Percentiles rank a stretch among this genome's conserved stretches.
Evolutionary conservation across 495 filamentous ascomycete genomes (phyloP).

Genomic region (Halenospora varia): DNA sequence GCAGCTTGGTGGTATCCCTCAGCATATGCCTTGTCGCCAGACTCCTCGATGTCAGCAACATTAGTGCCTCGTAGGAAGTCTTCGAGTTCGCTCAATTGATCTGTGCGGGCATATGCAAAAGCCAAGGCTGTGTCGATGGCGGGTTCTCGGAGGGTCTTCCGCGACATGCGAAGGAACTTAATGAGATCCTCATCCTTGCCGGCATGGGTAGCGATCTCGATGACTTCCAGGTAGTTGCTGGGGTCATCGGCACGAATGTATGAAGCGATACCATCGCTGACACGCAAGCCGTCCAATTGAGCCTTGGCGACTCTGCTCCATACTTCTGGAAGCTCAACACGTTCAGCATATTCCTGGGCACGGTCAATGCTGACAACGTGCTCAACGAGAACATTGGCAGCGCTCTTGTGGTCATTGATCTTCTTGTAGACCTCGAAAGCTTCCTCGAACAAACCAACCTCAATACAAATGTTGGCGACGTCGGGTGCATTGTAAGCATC

Average conservation of each 20-base stretch:
- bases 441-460: slow-evolving; percentile 92
- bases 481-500: slow-evolving; percentile 87
- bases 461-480: slow-evolving; percentile 89
- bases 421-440: slow-evolving; percentile 99
- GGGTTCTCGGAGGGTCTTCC: slow-evolving; percentile 92
- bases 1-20: slow-evolving; percentile 94
- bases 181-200: slow-evolving; percentile 98
- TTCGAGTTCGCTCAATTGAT: slow-evolving; percentile 89
- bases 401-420: slow-evolving; percentile 80
- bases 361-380: slow-evolving; percentile 98
- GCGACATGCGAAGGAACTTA: slow-evolving; percentile 95
- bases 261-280: slow-evolving; percentile 90
- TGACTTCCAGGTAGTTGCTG: slow-evolving; percentile 90
- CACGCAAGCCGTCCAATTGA: slow-evolving; percentile 91
- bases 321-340: slow-evolving; percentile 92
- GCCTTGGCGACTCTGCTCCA: slow-evolving; percentile 99
- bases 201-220: slow-evolving; percentile 91
- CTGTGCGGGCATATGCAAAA: slow-evolving; percentile 86
- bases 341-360: slow-evolving; percentile 93
- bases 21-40: slow-evolving; percentile 94
- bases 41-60: slow-evolving; percentile 91
- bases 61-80: slow-evolving; percentile 95
- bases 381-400: slow-evolving; percentile 90
- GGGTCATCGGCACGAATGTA: slow-evolving; percentile 95
- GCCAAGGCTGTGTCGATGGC: slow-evolving; percentile 90